phyloP scores from a whole-genome alignment of 257 asterid species.

The Nicotiana tomentosiformis region DNA sequence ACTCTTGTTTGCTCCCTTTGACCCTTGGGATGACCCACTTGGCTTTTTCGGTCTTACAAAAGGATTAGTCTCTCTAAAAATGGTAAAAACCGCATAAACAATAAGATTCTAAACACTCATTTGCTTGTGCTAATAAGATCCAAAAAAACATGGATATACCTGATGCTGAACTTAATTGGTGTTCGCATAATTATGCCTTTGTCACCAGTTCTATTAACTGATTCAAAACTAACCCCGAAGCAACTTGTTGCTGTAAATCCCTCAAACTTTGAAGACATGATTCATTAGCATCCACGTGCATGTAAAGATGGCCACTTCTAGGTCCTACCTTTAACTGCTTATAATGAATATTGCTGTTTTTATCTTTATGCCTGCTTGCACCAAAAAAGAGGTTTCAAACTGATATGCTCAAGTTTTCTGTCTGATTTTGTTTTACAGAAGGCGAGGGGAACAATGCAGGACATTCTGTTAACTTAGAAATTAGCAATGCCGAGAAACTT shows the following conservation, averaged over 20 bases:
- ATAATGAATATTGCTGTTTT: not conserved
- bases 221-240: not conserved
- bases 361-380: not conserved
- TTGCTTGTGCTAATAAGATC: not conserved
- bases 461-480: conserved; percentile 23
- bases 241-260: not conserved
- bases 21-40: not conserved
- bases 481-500: conserved; percentile 29
- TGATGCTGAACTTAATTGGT: not conserved
- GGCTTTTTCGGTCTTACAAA: not conserved
- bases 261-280: not conserved
- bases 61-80: not conserved
- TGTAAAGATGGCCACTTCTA: not conserved
- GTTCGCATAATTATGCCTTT: not conserved
- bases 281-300: not conserved
- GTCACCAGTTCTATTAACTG: not conserved
- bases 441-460: conserved; percentile 21
- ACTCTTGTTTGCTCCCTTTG: not conserved
- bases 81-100: not conserved
- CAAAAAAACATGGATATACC: not conserved
- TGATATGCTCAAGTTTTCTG: conserved; percentile 1
- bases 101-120: not conserved
- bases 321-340: not conserved
- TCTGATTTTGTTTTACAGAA: conserved; percentile 27
- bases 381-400: not conserved